These are phyloP conservation scores for Plasmodium chabaudi DNA, from an alignment of 169 alveolate genomes.

Conservation along the genomic window DNA sequence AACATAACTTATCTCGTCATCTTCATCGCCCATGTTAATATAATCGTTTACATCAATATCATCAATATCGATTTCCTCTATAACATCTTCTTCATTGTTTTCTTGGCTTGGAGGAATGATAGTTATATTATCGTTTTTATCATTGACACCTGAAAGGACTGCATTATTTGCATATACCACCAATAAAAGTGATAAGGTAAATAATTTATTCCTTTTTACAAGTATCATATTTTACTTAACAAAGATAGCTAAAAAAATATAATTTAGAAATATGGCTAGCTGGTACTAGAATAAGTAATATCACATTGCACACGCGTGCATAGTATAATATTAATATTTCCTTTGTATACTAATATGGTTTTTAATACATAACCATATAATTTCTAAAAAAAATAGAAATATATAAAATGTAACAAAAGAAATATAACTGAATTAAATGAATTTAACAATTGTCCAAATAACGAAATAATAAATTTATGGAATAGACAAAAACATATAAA, in stretches of 20 bases:
- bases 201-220: slow-evolving; percentile 15
- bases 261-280: background rate
- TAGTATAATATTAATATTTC: background rate
- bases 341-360: no score
- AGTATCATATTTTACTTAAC: slow-evolving; percentile 31
- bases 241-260: slow-evolving; percentile 3
- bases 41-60: background rate
- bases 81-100: background rate
- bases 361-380: no score
- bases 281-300: background rate
- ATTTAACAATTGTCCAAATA: no score
- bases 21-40: background rate
- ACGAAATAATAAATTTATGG: no score
- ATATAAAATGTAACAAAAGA: no score
- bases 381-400: no score
- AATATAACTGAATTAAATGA: no score
- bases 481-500: no score
- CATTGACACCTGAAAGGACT: slow-evolving; percentile 1
- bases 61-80: background rate
- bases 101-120: background rate
- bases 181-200: slow-evolving; percentile 21
- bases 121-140: slow-evolving; percentile 1
- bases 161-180: slow-evolving; percentile 31
- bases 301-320: slow-evolving; percentile 5
- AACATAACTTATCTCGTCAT: background rate